Evolutionary conservation across 1,139 yeast genomes (phyloP), one percentile per base, ranked within the genome.

Genomic region (Geotrichum siamense): DNA sequence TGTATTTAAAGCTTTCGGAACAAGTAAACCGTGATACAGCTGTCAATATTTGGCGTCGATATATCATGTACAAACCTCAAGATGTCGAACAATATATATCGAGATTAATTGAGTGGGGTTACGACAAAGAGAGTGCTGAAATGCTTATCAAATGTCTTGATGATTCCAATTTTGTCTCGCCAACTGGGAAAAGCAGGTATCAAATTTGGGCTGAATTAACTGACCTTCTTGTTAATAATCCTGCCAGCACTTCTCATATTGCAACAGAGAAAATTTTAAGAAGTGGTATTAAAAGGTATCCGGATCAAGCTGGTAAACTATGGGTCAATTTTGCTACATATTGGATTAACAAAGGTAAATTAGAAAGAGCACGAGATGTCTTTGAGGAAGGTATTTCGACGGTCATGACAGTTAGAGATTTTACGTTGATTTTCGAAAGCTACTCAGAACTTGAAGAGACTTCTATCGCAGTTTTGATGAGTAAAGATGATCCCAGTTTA

Each of bases 391-490:
- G 79, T 0, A 53, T 69, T 22, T 52, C 58, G 1, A 54, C 64
- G 1, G 75, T 80, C 8, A 51, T 60, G 3, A 76, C 85, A 0
- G 65, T 81, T 1, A 66, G 69, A 28, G 93, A 83, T 51, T 85
- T 86, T 57, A 72, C 81, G 0, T 56, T 68, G 26, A 64, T 85
- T 0, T 87, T 76, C 60, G 85, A 84, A 57, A 65, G 76, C 3
- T 79, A 74, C 55, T 63, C 80, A 2, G 80, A 79, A 51, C 74
- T 77, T 56, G 81, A 79, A 56, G 91, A 82, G 51, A 55, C 68
- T 1, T 52, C 67, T 6, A 59, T 79, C 8, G 60, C 70, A 2
- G 59, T 60, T 19, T 47, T 73, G 15, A 59, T 75, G 51, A 61
- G 59, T 19, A 55, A 57, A 36, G 53, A 59, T 9, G 61, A 62